Conservation (phyloP, 2,329 filamentous ascomycete species). For the Alternaria alternata region DNA sequence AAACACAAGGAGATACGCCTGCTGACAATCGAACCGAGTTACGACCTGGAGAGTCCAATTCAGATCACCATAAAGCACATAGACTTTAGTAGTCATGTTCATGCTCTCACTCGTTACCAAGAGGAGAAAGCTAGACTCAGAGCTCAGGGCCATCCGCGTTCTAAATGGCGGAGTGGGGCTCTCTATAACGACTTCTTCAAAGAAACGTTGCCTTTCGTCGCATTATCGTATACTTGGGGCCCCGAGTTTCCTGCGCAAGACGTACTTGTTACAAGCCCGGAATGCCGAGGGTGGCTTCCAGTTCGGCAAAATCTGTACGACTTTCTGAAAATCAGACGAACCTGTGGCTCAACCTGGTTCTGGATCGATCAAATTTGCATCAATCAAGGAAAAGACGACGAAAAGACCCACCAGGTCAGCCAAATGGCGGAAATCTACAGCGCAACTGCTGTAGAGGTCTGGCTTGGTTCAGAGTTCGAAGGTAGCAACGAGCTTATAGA, state of each 20-base stretch:
- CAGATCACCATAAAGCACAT: background rate
- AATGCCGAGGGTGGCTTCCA: background rate
- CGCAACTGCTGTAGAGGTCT: background rate
- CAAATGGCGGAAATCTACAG: background rate
- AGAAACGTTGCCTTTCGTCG: background rate
- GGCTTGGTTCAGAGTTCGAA: background rate
- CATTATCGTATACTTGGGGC: background rate
- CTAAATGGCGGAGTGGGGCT: background rate
- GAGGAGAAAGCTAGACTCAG: background rate
- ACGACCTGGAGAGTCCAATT: background rate
- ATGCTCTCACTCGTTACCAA: background rate
- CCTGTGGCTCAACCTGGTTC: background rate
- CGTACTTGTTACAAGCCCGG: background rate
- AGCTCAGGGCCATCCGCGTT: no score
- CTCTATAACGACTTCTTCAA: fast-evolving
- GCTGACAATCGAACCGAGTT: background rate
- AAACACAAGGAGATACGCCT: constrained; percentile 2
- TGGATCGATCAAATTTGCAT: background rate
- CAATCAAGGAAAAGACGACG: background rate
- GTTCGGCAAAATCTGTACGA: background rate
- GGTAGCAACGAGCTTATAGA: background rate
- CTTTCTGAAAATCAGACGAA: fast-evolving
- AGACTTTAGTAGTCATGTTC: background rate
- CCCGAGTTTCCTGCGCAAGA: background rate
- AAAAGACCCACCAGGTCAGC: background rate